Evolutionary conservation across 805 yeast genomes (phyloP).

Genomic region (Grigorovia yakushimaensis): DNA sequence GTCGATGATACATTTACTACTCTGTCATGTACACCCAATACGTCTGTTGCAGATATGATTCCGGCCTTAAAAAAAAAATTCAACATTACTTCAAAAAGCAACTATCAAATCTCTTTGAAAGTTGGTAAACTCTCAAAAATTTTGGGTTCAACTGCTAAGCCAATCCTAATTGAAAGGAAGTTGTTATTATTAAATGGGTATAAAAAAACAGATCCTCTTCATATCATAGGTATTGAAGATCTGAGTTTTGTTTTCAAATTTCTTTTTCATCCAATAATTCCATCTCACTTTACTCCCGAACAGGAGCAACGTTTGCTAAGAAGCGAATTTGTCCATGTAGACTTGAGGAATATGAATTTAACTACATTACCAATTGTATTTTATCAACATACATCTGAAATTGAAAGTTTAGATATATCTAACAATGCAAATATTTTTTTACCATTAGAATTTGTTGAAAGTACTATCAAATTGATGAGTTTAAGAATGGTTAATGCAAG

Average conservation of each 20-base stretch:
- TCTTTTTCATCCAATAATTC: slow-evolving; percentile 52
- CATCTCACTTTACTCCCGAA: slow-evolving; percentile 53
- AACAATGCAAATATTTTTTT: slow-evolving; percentile 77
- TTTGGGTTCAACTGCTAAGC: slow-evolving; percentile 61
- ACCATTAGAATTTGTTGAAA: slow-evolving; percentile 77
- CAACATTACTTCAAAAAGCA: slow-evolving; percentile 57
- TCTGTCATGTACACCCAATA: slow-evolving; percentile 66
- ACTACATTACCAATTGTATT: slow-evolving; percentile 79
- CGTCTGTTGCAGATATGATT: slow-evolving; percentile 66
- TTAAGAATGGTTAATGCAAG: slow-evolving; percentile 66
- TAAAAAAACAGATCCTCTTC: slow-evolving; percentile 62
- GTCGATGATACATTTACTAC: slow-evolving; percentile 80
- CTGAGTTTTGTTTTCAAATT: slow-evolving; percentile 74
- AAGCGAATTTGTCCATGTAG: slow-evolving; percentile 59
- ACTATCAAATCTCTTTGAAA: slow-evolving; percentile 63
- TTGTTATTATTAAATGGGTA: slow-evolving; percentile 70
- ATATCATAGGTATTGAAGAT: slow-evolving; percentile 76
- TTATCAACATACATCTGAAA: slow-evolving; percentile 71
- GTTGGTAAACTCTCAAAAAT: slow-evolving; percentile 71
- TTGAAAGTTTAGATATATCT: slow-evolving; percentile 72
- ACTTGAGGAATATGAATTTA: slow-evolving; percentile 60
- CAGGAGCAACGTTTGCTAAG: slow-evolving; percentile 55
- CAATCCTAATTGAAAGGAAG: slow-evolving; percentile 67
- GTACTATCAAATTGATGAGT: slow-evolving; percentile 59
- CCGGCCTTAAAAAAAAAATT: slow-evolving; percentile 68